Conservation (phyloP, 306 rosid genomes). For the Cucumis cinereus region DNA sequence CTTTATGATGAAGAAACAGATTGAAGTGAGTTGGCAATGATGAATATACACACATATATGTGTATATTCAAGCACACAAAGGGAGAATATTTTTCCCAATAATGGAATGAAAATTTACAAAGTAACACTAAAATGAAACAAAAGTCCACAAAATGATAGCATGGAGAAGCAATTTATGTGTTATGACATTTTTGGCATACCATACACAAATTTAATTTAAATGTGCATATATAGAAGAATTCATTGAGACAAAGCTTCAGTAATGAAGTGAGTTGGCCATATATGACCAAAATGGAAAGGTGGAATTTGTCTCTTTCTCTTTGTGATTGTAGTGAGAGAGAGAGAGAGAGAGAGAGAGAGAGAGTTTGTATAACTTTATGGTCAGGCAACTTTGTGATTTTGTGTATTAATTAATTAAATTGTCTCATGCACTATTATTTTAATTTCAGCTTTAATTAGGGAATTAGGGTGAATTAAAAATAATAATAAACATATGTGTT, state of each 20-base stretch:
- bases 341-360: neutral
- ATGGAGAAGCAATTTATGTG: neutral
- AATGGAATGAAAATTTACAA: too few species aligned
- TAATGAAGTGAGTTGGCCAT: neutral
- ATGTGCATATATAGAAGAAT: neutral
- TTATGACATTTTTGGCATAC: neutral
- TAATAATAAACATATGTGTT: neutral
- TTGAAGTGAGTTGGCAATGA: neutral
- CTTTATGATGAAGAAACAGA: neutral
- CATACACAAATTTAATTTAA: neutral
- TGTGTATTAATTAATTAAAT: neutral
- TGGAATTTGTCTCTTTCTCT: neutral
- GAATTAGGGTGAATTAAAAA: neutral
- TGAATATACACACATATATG: too few species aligned
- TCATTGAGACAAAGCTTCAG: neutral
- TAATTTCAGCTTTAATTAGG: neutral
- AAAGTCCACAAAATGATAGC: neutral
- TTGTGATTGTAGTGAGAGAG: neutral
- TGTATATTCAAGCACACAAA: too few species aligned
- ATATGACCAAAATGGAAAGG: neutral
- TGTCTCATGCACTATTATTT: neutral
- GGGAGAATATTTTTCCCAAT: too few species aligned
- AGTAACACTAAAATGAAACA: neutral
- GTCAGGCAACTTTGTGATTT: neutral
- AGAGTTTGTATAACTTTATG: neutral